Percentiles rank a stretch among this genome's conserved stretches.
Conservation (phyloP, 805 yeast genomes). For the Sugiyamaella boreocaroliniensis region DNA sequence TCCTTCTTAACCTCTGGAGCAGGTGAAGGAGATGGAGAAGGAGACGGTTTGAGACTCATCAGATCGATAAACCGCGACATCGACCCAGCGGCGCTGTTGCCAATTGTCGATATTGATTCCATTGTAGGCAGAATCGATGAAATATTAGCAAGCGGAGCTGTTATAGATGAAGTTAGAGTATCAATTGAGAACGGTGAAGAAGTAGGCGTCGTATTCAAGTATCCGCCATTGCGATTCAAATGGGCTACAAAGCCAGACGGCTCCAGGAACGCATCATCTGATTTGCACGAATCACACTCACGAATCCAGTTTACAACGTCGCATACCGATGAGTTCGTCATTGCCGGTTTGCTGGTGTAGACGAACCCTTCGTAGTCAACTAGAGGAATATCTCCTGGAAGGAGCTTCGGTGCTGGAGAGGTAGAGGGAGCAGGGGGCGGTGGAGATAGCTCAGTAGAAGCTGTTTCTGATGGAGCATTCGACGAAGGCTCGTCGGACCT, state of each 20-base stretch:
- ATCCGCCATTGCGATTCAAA: conserved; percentile 4
- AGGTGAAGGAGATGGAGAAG: not conserved
- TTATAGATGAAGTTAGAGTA: not conserved
- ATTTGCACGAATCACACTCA: conserved; percentile 19
- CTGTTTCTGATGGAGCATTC: not conserved
- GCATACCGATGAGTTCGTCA: conserved; percentile 3
- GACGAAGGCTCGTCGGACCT: not conserved
- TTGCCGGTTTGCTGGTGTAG: not conserved
- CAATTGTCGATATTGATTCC: conserved; percentile 7
- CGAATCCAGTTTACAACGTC: conserved; percentile 20
- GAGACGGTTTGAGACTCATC: conserved; percentile 6
- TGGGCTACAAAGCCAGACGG: conserved; percentile 21
- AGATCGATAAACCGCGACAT: conserved; percentile 9
- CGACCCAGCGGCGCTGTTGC: conserved; percentile 11
- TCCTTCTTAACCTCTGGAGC: not conserved
- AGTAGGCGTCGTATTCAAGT: not conserved
- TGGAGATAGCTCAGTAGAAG: not conserved
- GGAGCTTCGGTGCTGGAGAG: not conserved
- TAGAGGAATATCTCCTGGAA: not conserved
- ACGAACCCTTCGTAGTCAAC: not conserved
- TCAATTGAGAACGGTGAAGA: not conserved
- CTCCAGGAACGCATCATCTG: conserved; percentile 17
- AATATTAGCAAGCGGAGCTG: not conserved
- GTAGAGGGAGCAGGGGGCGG: not conserved
- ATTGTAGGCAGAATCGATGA: conserved; percentile 1